Evolutionary conservation across 148 eudicot species (phyloP).

Genomic region (Chenopodium suecicum): DNA sequence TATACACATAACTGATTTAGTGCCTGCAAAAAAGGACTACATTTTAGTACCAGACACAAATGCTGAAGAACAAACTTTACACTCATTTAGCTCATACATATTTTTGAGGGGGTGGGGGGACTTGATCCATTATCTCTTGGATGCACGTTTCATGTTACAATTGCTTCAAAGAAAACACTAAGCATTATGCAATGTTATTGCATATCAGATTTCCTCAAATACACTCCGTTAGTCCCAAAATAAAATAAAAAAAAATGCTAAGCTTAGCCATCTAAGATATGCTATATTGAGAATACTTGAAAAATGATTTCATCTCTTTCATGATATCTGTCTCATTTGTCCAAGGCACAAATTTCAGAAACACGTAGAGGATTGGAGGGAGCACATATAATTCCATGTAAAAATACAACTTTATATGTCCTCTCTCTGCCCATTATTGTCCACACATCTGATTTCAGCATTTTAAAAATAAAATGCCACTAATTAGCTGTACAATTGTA

Average conservation of each 20-base stretch:
- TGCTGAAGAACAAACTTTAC: background rate
- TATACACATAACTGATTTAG: constrained; percentile 80
- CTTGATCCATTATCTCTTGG: background rate
- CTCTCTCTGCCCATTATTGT: too few species aligned
- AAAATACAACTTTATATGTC: too few species aligned
- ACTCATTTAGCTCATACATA: background rate
- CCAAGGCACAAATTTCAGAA: too few species aligned
- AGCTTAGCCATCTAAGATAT: background rate
- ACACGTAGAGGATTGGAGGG: too few species aligned
- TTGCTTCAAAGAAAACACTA: background rate
- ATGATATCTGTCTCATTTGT: too few species aligned
- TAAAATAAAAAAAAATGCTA: background rate
- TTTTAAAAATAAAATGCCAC: too few species aligned
- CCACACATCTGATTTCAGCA: too few species aligned
- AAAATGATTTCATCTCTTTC: too few species aligned
- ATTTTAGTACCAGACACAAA: background rate
- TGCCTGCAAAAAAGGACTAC: constrained; percentile 47
- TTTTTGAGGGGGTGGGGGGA: too few species aligned
- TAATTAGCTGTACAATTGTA: too few species aligned
- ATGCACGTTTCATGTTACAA: background rate
- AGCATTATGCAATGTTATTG: background rate
- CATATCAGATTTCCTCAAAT: background rate
- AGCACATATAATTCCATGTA: too few species aligned
- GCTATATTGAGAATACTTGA: too few species aligned
- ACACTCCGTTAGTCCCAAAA: background rate